Percentiles rank a stretch among this genome's conserved stretches.
Conservation (phyloP, 441 rosid genomes). For the Gossypium aridum region DNA sequence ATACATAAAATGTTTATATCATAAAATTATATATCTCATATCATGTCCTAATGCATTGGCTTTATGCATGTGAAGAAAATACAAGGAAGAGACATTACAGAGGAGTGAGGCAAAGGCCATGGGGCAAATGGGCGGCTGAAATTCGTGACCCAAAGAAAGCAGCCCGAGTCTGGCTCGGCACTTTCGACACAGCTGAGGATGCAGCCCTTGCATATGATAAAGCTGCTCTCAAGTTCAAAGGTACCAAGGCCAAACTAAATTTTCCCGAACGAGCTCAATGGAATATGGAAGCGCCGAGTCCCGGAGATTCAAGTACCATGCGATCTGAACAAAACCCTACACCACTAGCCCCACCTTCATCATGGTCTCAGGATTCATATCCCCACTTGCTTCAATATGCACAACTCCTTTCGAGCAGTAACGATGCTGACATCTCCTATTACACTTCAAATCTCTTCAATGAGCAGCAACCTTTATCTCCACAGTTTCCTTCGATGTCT, state of each 20-base stretch:
- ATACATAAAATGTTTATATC: no score
- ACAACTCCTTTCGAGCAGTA: constrained; percentile 63
- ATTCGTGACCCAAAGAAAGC: constrained; percentile 95
- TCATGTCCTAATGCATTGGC: background rate
- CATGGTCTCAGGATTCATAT: constrained; percentile 33
- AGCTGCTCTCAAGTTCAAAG: constrained; percentile 73
- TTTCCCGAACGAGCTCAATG: constrained; percentile 81
- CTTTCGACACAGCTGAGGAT: constrained; percentile 91
- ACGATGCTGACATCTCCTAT: constrained; percentile 47
- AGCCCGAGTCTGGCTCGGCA: constrained; percentile 94
- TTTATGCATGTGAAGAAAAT: constrained; percentile 29
- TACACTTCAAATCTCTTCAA: constrained; percentile 52
- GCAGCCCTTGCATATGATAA: constrained; percentile 86
- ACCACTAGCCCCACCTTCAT: constrained; percentile 21
- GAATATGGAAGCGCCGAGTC: constrained; percentile 20
- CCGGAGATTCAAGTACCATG: background rate
- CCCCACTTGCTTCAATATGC: constrained; percentile 71
- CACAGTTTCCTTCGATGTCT: constrained; percentile 25
- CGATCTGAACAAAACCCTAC: constrained; percentile 18
- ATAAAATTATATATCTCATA: background rate
- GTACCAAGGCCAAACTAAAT: constrained; percentile 72
- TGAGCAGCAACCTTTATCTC: constrained; percentile 26
- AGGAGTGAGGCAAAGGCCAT: constrained; percentile 96
- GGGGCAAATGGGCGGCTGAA: constrained; percentile 99
- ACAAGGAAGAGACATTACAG: constrained; percentile 69